These are phyloP conservation scores for Hyparrhenia diplandra DNA, from an alignment of 176 grass and related monocot genomes.

Conservation along the genomic window DNA sequence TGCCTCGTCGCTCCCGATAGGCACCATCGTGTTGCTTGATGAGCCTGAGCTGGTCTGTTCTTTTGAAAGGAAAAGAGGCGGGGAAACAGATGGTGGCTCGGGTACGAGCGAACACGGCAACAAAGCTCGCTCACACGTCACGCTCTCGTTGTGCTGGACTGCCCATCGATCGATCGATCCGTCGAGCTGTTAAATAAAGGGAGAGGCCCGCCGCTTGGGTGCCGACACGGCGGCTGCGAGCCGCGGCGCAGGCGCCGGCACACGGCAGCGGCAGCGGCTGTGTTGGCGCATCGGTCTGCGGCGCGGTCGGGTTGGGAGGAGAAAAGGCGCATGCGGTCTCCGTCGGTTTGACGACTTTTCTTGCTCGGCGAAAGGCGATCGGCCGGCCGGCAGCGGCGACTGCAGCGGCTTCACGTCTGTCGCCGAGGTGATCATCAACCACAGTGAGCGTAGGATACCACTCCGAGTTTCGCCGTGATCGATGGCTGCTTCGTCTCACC, in stretches of 20 bases:
- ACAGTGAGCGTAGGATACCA: too few relatives aligned
- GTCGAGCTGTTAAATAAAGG: constrained; percentile 16
- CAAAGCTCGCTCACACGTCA: neutral
- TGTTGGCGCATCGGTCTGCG: constrained; percentile 19
- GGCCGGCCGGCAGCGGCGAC: neutral
- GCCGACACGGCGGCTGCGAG: constrained; percentile 21
- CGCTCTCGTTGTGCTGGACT: neutral
- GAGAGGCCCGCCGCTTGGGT: neutral
- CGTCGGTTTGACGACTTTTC: constrained; percentile 7
- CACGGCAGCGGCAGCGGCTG: constrained; percentile 4
- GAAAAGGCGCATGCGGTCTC: constrained; percentile 24
- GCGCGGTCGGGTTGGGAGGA: constrained; percentile 37
- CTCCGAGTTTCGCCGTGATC: neutral
- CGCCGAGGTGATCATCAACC: neutral
- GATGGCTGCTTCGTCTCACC: neutral
- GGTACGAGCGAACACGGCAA: neutral
- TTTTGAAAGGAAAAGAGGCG: constrained; percentile 24
- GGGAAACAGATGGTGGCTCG: constrained; percentile 18
- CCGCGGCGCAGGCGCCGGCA: constrained; percentile 10
- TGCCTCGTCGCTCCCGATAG: constrained; percentile 20
- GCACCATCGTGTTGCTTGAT: constrained; percentile 16
- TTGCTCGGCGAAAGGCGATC: neutral
- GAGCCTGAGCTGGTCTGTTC: neutral
- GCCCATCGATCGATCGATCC: neutral
- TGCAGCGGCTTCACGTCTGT: constrained; percentile 23